Evolutionary conservation across 2,329 filamentous ascomycete genomes (phyloP), one percentile per base, ranked within the genome.

Genomic region (Zymoseptoria brevis): DNA sequence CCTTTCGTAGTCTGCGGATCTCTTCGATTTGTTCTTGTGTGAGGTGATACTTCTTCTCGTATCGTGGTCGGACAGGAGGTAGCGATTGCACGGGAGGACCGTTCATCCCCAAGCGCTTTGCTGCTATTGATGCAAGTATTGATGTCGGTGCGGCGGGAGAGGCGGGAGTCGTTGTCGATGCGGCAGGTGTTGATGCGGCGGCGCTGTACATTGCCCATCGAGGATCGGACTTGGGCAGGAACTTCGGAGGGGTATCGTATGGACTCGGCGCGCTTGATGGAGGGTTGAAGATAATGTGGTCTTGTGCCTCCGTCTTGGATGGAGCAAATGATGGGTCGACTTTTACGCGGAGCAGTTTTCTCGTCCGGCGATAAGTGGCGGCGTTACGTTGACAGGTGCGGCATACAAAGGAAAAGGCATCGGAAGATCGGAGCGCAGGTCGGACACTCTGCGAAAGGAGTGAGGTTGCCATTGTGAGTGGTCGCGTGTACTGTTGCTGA

Each of bases 201-300:
- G 59, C 57, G 11, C 48, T 55, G 51, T 64, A 55, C 24, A 66
- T 50, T 50, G 58, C 58, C 54, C 64, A 59, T 58, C 85, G 78
- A 21, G 77, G 75, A 73, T 88, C 85, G 63, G 78, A 75, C 57
- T 76, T 70, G 4, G 85, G 85, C 7, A 88, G 77, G 70, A 88
- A 88, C 64, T 85, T 84, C 26, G 78, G 74, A 1, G 85, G 85
- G 1, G 85, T 88, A 69, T 86, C 82, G 68, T 84, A 85, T 22
- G 84, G 80, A 61, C 79, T 84, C 7, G 85, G 84, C 6, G 82
- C 80, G 26, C 83, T 82, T 6, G 84, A 83, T 0, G 85, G 85
- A 41, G 85, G 85, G 66, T 87, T 87, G 78, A 83, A 84, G 70
- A 87, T 79, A 69, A 86, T 84, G 67, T 82, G 79, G 59, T 83